Percentiles rank a stretch among this genome's conserved stretches.
Conservation (phyloP, 2,329 filamentous ascomycete species). For the Elsinoe arachidis region DNA sequence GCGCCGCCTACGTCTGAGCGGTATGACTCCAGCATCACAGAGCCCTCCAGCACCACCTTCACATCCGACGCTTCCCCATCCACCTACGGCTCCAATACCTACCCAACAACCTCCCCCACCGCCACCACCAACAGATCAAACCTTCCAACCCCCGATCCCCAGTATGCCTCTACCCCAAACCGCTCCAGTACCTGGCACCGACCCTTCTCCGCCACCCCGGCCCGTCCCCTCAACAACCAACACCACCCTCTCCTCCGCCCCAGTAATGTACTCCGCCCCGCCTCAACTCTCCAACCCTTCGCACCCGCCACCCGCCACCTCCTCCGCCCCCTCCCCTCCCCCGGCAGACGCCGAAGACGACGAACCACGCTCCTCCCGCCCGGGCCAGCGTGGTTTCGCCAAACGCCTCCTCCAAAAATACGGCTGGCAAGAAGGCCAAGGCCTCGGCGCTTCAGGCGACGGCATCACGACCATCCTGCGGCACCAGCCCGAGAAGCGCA, state of each 20-base stretch:
- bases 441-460: constrained; percentile 70
- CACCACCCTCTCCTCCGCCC: constrained; percentile 65
- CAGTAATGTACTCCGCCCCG: constrained; percentile 57
- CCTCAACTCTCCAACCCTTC: constrained; percentile 37
- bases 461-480: constrained; percentile 80
- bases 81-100: constrained; percentile 27
- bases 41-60: neutral
- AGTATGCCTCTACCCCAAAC: constrained; percentile 17
- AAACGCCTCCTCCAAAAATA: constrained; percentile 86
- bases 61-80: neutral
- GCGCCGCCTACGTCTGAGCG: constrained; percentile 51
- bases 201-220: constrained; percentile 25
- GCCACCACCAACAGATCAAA: constrained; percentile 22
- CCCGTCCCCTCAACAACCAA: constrained; percentile 44
- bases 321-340: constrained; percentile 28
- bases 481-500: constrained; percentile 77
- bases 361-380: constrained; percentile 52
- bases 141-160: constrained; percentile 21
- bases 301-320: constrained; percentile 39
- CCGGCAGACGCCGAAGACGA: constrained; percentile 23
- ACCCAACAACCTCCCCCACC: constrained; percentile 10
- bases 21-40: constrained; percentile 1
- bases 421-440: constrained; percentile 82
- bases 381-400: constrained; percentile 77
- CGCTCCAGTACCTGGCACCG: constrained; percentile 4